Conservation (phyloP, 805 yeast genomes). For the Diddensiella transvaalensis region DNA sequence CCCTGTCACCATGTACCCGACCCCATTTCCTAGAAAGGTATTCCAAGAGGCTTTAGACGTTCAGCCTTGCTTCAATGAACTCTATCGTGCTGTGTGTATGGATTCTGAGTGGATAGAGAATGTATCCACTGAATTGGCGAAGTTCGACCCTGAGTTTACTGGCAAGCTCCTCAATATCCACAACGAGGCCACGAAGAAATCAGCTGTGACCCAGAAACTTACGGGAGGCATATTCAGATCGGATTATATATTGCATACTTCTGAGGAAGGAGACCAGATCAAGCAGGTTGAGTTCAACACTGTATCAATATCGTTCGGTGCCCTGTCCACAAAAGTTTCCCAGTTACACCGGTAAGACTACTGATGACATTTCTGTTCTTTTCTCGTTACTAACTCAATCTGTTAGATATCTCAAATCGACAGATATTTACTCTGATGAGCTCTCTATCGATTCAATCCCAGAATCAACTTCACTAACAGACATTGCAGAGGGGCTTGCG, state of each 20-base stretch:
- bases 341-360: slow-evolving; percentile 47
- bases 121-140: slow-evolving; percentile 44
- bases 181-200: slow-evolving; percentile 28
- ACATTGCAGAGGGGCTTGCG: slow-evolving; percentile 66
- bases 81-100: slow-evolving; percentile 63
- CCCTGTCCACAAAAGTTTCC: slow-evolving; percentile 76
- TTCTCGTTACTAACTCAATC: neutral
- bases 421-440: slow-evolving; percentile 32
- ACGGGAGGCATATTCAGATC: slow-evolving; percentile 84
- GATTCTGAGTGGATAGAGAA: slow-evolving; percentile 62
- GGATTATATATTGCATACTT: slow-evolving; percentile 70
- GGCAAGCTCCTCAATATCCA: slow-evolving; percentile 69
- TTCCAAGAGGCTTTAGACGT: slow-evolving; percentile 65
- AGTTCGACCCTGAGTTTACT: slow-evolving; percentile 71
- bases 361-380: neutral
- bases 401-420: slow-evolving; percentile 43
- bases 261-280: slow-evolving; percentile 41
- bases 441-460: slow-evolving; percentile 45
- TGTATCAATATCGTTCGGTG: slow-evolving; percentile 93
- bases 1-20: slow-evolving; percentile 87
- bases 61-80: slow-evolving; percentile 64
- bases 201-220: slow-evolving; percentile 57
- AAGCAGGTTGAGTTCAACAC: slow-evolving; percentile 97
- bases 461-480: slow-evolving; percentile 57
- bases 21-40: slow-evolving; percentile 71